Evolutionary conservation across 202 grass and related monocot species (phyloP), one percentile per base, ranked within the genome.

Genomic region (Setaria viridis): DNA sequence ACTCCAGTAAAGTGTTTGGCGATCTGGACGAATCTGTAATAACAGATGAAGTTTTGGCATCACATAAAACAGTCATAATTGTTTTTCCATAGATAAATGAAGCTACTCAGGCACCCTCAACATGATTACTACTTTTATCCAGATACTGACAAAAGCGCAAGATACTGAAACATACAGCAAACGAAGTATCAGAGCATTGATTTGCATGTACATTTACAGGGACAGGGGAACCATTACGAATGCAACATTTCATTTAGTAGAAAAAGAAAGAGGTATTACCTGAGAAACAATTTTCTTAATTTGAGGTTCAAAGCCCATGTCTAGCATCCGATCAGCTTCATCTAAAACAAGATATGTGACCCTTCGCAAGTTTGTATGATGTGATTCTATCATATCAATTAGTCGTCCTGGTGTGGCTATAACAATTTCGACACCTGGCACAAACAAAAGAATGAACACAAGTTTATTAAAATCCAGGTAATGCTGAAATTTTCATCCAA

Each of bases 281-380:
- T 97, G 94, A 65, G 93, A 97, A 87, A 99, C 88, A 85, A 99
- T 94, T 94, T 99, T 99, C 89, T 95, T 91, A 42, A 99, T 99
- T 65, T 99, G 94, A 82, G 94, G 94, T 76, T 99, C 97, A 67
- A 99, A 99, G 41, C 97, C 97, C 97, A 99, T 99, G 82, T 97
- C 97, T 72, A 99, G 83, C 97, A 99, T 99, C 43, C 94, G 90
- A 68, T 94, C 94, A 34, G 97, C 97, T 84, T 99, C 97, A 62
- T 99, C 94, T 88, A 99, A 91, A 90, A 99, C 97, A 78, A 99
- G 94, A 88, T 97, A 99, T 71, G 97, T 99, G 43, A 99, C 89
- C 77, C 97, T 89, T 72, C 94, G 90, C 82, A 99, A 89, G 77
- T 99, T 99, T 88, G 97, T 97, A 86, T 94, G 85, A 77, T 97